Base-by-base conservation (phyloP, 805 yeast genomes). In the Candida endomychidarum region DNA sequence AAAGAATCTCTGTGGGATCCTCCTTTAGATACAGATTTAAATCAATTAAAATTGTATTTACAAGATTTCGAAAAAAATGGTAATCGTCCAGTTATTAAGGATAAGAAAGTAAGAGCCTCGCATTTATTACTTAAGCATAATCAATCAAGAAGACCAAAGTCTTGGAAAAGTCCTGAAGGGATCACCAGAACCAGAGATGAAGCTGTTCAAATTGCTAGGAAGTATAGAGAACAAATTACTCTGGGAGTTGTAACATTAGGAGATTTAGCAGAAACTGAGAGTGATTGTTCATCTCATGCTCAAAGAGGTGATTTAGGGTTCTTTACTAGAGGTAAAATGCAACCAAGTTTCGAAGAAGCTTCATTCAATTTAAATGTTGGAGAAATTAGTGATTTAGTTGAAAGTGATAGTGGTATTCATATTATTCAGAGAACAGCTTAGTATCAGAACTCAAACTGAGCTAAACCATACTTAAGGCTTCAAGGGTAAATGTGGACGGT, bases 251-350 rank as follows among this genome's bases (percentile, higher is more conserved):
- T 74, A 10, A 72, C 80, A 7, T 74, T 93, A 31, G 77, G 77
- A 22, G 83, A 85, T 31, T 64, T 93, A 44, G 97, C 97, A 0
- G 58, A 70, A 25, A 80, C 88, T 2, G 93, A 87, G 58, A 83
- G 95, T 47, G 99, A 91, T 58, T 89, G 97, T 61, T 77, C 86
- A 12, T 83, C 95, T 8, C 95, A 85, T 53, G 70, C 83, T 34
- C 81, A 86, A 54, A 88, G 89, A 15, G 99, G 99, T 33, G 99
- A 93, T 60, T 71, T 93, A 52, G 98, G 99, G 0, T 80, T 67
- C 56, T 93, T 93, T 57, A 87, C 85, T 17, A 80, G 74, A 45
- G 96, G 96, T 27, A 89, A 83, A 52, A 93, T 93, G 99, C 98
- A 93, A 62, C 96, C 96, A 24, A 67, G 83, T 43, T 93, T 93